These are phyloP conservation scores for Acacia confusa DNA, from an alignment of 306 rosid species.

Conservation along the genomic window DNA sequence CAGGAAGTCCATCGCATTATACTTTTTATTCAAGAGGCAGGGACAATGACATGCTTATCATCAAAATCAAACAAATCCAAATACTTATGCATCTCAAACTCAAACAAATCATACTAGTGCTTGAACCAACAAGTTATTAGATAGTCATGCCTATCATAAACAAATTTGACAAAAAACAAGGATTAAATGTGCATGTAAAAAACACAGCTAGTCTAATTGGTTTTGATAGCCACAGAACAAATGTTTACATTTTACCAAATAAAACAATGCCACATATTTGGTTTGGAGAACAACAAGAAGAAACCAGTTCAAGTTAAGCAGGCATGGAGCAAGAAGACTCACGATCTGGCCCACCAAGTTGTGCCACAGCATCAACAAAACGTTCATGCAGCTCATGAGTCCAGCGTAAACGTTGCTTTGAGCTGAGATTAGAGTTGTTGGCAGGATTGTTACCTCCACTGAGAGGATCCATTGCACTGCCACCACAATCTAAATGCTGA, in stretches of 20 bases:
- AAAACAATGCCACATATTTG: slow-evolving; percentile 18
- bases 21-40: neutral
- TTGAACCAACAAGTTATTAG: neutral
- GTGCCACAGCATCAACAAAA: slow-evolving; percentile 96
- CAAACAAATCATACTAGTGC: too few relatives aligned
- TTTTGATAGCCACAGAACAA: neutral
- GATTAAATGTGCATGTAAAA: neutral
- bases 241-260: slow-evolving; percentile 1
- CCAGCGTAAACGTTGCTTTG: slow-evolving; percentile 95
- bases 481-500: slow-evolving; percentile 56
- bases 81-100: neutral
- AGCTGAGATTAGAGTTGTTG: slow-evolving; percentile 67
- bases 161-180: neutral
- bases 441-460: slow-evolving; percentile 63
- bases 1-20: neutral
- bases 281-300: slow-evolving; percentile 2
- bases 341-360: slow-evolving; percentile 99
- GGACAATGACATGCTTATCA: neutral
- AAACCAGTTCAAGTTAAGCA: slow-evolving; percentile 22
- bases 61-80: neutral
- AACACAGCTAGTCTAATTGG: neutral
- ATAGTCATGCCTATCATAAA: neutral
- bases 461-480: slow-evolving; percentile 66
- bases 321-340: slow-evolving; percentile 47
- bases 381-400: slow-evolving; percentile 96